Base-by-base conservation (phyloP, 1,139 yeast genomes). In the Yamadazyma epiphylla region DNA sequence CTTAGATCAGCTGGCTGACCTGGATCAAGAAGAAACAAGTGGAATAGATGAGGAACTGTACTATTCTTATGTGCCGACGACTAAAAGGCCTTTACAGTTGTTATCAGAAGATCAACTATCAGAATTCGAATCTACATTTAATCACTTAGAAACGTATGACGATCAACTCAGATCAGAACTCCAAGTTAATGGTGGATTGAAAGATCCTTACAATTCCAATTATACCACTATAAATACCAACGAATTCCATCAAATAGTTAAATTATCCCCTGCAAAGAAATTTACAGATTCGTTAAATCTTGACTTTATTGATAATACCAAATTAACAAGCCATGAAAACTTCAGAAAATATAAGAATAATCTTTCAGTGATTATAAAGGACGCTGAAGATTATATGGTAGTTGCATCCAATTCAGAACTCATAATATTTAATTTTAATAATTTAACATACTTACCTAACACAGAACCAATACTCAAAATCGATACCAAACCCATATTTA, bases 401-500 rank as follows among this genome's bases (percentile, higher is more conserved):
- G 38, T 47, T 9, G 62, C 57, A 5, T 41, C 51, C n/a, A 51
- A 51, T 35, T 58, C 70, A 1, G 58, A 56, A 22, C 34, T 68
- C 9, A 22, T 50, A 3, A 27, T 65, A 4, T 62, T 46, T 39
- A 50, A 43, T 7, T 60, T 64, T 38, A 53, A 56, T 31, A 34
- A 39, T 1, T 22, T 48, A 1, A 42, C 48, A 2, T 49, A 49
- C 13, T 26, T 55, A 10, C 70, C 72, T 1, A 19, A 33, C 3
- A 25, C 39, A 1, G 29, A 30, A 4, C 59, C 65, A 3, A 33
- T 48, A 1, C 40, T 67, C 8, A 43, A 48, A 13, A 60, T 71
- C 35, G 73, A 68, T 30, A 61, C 70, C 0, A 49, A 56, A 21
- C 77, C 77, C 0, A 31, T 41, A 3, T 43, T 49, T 28, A 70